A percentile compares a stretch with the other conserved stretches of the same genome.
phyloP scores from a whole-genome alignment of 352 stramenopile species.

The Phytophthora europaea region DNA sequence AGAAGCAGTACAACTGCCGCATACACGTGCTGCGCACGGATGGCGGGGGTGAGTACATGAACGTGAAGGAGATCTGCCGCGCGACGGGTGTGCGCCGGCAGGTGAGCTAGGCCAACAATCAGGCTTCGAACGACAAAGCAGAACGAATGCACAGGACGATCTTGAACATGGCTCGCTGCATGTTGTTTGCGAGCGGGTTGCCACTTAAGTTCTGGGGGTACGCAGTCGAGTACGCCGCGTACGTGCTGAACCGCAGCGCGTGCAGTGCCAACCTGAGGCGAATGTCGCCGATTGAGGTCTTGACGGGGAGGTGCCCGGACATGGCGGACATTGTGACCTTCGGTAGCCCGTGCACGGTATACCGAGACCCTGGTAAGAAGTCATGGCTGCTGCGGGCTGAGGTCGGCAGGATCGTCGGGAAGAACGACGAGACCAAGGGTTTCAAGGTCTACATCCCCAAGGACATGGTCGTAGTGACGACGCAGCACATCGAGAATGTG shows the following conservation, averaged over 20 bases:
- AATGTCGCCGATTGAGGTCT: constrained; percentile 8
- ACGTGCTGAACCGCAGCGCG: constrained; percentile 38
- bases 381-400: neutral
- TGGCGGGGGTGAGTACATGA: neutral
- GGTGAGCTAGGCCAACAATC: neutral
- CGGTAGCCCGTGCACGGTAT: constrained; percentile 11
- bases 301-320: constrained; percentile 1
- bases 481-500: neutral
- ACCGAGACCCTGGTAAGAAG: neutral
- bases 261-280: constrained; percentile 16
- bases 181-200: neutral
- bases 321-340: constrained; percentile 18
- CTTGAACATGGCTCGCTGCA: neutral
- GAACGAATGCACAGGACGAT: too few species aligned
- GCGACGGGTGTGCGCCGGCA: neutral
- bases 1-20: too few species aligned
- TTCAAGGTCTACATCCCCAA: neutral
- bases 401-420: neutral
- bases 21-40: too few species aligned
- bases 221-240: too few species aligned
- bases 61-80: neutral
- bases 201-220: too few species aligned
- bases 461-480: neutral
- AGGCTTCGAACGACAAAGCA: too few species aligned
- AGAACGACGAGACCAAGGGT: neutral